Base-by-base conservation (phyloP, 768 basidiomycete genomes). In the Hysterangium stoloniferum region DNA sequence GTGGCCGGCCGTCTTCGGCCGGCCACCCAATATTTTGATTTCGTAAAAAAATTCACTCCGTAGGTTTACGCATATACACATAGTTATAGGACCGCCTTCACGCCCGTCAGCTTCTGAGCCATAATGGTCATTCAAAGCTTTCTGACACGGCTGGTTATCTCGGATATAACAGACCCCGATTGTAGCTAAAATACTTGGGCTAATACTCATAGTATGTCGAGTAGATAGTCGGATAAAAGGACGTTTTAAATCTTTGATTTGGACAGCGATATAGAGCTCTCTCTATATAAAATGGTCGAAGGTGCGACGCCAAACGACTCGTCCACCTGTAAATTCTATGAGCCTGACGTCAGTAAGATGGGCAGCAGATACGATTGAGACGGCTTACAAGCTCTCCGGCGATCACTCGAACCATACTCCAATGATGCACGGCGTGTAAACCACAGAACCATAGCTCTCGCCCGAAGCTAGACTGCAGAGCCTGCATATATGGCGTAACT, bases 361-460 rank as follows among this genome's bases (percentile, higher is more conserved):
- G 45, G 20, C 20, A 37, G 4, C 6, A 12, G 19, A 38, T 17
- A 42, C n/a, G n/a, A n/a, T 37, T 19, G 34, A 32, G 44, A 32
- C 25, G 17, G 66, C 80, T 52, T 54, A 90, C 88, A 61, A 87
- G 66, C 68, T 92, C 88, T 56, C 86, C 86, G 17, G 86, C 82
- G 54, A 91, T 84, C 13, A 89, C 83, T 45, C 89, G 83, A 48
- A 92, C 75, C 84, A 89, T 89, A 17, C 86, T 88, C 86, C 86
- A 92, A 61, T 92, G 89, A 65, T 92, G 89, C 22, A 92, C 83
- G 36, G 88, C 88, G 60, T 92, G 89, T 28, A 92, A 66, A 20
- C 74, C 80, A n/a, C 80, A 77, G 63, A 92, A 92, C 89, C 89
- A 92, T 15, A 92, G 67, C 87, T 92, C 89, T 66, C 89, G 70